These are phyloP conservation scores for Colletotrichum gigasporum DNA, from an alignment of 2,329 filamentous ascomycete genomes.

Conservation along the genomic window DNA sequence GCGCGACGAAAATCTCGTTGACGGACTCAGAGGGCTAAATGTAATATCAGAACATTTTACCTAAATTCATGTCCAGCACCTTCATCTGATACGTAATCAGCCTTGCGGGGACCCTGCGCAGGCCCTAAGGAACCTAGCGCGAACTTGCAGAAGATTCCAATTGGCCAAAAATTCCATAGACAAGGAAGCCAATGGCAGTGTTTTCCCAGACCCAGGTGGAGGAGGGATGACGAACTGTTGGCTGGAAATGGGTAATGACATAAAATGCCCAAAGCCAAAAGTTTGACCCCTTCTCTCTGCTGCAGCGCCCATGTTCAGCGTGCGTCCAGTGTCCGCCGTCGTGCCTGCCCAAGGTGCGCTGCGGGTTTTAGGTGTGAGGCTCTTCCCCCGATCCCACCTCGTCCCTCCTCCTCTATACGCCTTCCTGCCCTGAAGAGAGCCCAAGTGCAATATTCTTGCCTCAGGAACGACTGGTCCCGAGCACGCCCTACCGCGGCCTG, in stretches of 20 bases:
- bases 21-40: neutral
- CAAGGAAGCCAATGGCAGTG: slow-evolving; percentile 20
- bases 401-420: neutral
- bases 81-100: slow-evolving; percentile 19
- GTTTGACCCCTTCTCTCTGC: slow-evolving; percentile 2
- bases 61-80: slow-evolving; percentile 2
- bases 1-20: neutral
- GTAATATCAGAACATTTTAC: slow-evolving; percentile 2
- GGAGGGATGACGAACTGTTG: slow-evolving; percentile 33
- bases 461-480: slow-evolving; percentile 5
- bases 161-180: slow-evolving; percentile 20
- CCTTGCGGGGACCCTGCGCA: slow-evolving; percentile 1
- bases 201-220: slow-evolving; percentile 28
- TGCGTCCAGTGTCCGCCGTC: neutral
- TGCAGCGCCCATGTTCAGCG: neutral
- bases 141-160: neutral
- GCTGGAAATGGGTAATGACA: slow-evolving; percentile 28
- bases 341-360: no score
- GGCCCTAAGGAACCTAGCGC: no score
- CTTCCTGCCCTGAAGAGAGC: neutral
- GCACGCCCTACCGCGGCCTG: slow-evolving; percentile 22
- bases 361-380: no score
- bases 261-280: slow-evolving; percentile 23
- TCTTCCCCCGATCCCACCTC: neutral
- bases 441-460: neutral